These are phyloP conservation scores for Wickerhamomyces hampshirensis DNA, from an alignment of 805 yeast genomes.

Conservation along the genomic window DNA sequence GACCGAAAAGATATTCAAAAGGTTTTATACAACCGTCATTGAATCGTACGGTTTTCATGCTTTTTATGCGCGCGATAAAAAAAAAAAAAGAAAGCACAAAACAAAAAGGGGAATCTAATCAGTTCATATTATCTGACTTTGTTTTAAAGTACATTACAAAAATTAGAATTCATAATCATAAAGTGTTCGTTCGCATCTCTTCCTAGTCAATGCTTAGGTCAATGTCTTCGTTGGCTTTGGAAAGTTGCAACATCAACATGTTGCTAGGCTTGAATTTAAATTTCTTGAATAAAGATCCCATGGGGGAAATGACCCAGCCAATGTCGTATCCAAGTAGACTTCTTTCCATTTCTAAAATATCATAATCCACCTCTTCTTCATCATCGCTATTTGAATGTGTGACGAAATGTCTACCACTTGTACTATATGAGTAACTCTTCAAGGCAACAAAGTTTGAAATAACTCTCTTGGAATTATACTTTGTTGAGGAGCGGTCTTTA, in stretches of 20 bases:
- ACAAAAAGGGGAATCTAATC: too few relatives aligned
- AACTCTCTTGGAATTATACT: conserved; percentile 7
- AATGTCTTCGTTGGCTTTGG: neutral
- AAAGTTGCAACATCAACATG: neutral
- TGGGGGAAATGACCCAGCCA: conserved; percentile 6
- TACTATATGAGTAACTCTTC: conserved; percentile 10
- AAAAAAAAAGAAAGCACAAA: too few relatives aligned
- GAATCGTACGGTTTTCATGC: too few relatives aligned
- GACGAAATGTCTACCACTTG: too few relatives aligned
- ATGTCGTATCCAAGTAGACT: conserved; percentile 1
- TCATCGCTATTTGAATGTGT: conserved; percentile 11
- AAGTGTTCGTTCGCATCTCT: too few relatives aligned
- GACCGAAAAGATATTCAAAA: too few relatives aligned
- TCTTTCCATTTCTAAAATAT: conserved; percentile 4
- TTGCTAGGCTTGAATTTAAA: neutral
- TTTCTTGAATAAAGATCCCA: conserved; percentile 1
- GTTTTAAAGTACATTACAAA: too few relatives aligned
- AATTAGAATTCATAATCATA: too few relatives aligned
- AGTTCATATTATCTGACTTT: too few relatives aligned
- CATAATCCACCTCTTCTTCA: conserved; percentile 2
- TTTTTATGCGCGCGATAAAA: too few relatives aligned
- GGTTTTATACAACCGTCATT: too few relatives aligned
- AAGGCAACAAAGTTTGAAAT: conserved; percentile 14
- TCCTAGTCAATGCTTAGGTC: conserved; percentile 7
- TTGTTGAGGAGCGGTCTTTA: neutral